Evolutionary conservation across 2,329 filamentous ascomycete genomes (phyloP), one percentile per base, ranked within the genome.

Genomic region (Aspergillus glaucus): DNA sequence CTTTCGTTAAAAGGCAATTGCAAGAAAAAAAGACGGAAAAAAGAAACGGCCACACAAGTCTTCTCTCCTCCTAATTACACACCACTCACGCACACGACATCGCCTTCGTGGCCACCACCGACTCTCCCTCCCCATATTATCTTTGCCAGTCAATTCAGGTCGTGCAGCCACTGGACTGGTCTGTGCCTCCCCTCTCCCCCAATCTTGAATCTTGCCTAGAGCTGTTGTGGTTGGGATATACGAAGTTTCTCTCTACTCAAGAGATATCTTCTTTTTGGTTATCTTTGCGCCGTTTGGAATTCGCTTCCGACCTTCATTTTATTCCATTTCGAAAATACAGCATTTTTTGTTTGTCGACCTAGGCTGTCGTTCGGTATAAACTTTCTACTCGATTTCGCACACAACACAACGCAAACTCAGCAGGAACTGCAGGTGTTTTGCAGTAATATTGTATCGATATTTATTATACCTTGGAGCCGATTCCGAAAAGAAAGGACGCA

Each of bases 401-500:
- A 30, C 26, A 30, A 30, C 26, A 30, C 26, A 4, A 30, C 26
- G 66, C 66, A 69, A 71, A 70, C 63, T 84, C 85, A 88, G 85
- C 85, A 79, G 84, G 85, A 80, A 80, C 86, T 88, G 85, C 86
- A 88, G 85, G 83, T 87, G 81, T 61, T 69, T 70, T 69, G 66
- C 64, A 61, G 62, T 69, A 68, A 65, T 68, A 61, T 59, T 65
- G 10, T 61, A 61, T 58, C 59, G 64, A 64, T 67, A 67, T 65
- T 57, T 63, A 62, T 61, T 63, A 57, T 62, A 57, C 55, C 47
- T 55, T 51, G 49, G 52, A 56, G 49, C 48, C 45, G 41, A 6
- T 43, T 43, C 15, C 12, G 41, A 43, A 43, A 43, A 21, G 19
- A 22, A 17, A 40, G 15, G 15, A 40, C 17, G 8, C 15, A 22